phyloP scores from a whole-genome alignment of 257 asterid species.

The Mentha longifolia region DNA sequence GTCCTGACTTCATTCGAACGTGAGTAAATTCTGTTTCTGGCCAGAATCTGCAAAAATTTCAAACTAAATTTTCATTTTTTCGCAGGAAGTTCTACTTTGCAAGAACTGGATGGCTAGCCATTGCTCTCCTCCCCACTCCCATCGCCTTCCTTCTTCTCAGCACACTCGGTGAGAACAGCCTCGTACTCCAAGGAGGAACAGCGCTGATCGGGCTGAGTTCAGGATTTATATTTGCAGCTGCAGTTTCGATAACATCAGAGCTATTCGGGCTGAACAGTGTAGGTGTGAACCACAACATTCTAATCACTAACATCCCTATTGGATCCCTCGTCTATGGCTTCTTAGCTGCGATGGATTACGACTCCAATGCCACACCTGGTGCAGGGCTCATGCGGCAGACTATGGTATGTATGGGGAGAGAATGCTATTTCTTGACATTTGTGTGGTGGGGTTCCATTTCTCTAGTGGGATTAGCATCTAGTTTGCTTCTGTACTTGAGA shows the following conservation, averaged over 20 bases:
- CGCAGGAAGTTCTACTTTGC: slow-evolving; percentile 77
- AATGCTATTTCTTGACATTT: slow-evolving; percentile 74
- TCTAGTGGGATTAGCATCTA: slow-evolving; percentile 63
- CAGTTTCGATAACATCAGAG: slow-evolving; percentile 88
- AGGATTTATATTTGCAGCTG: slow-evolving; percentile 90
- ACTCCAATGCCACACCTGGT: slow-evolving; percentile 43
- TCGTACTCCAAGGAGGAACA: slow-evolving; percentile 65
- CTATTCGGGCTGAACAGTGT: slow-evolving; percentile 79
- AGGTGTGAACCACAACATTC: slow-evolving; percentile 91
- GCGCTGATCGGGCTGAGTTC: slow-evolving; percentile 91
- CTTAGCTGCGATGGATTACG: slow-evolving; percentile 77
- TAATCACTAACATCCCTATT: slow-evolving; percentile 83
- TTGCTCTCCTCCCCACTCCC: slow-evolving; percentile 75
- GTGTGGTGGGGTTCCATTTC: slow-evolving; percentile 90
- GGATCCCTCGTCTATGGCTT: slow-evolving; percentile 84
- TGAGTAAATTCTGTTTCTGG: slow-evolving; percentile 42
- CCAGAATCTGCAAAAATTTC: not conserved
- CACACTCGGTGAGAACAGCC: slow-evolving; percentile 43
- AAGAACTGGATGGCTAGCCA: slow-evolving; percentile 87
- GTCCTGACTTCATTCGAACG: slow-evolving; percentile 73
- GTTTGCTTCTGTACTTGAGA: slow-evolving; percentile 70
- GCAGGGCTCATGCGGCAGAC: slow-evolving; percentile 34
- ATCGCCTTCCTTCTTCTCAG: slow-evolving; percentile 62
- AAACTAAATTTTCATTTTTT: not conserved
- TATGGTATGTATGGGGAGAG: slow-evolving; percentile 79